Base-by-base conservation (phyloP, 2,329 filamentous ascomycete genomes). In the Cladosporium sp. region DNA sequence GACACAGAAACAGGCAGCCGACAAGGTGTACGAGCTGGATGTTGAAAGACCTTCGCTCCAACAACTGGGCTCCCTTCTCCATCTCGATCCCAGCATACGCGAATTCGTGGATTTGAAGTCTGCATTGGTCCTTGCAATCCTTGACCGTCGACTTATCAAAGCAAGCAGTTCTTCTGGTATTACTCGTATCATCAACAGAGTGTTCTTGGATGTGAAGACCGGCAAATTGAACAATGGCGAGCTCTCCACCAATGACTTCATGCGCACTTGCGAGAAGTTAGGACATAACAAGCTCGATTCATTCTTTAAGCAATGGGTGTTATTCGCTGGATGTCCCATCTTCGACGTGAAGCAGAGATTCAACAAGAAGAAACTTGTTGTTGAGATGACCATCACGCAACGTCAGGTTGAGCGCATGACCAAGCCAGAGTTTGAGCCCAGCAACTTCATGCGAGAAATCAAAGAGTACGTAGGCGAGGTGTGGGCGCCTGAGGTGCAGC, bases 351-450 rank as follows among this genome's bases (percentile, higher is more conserved):
- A 88, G 46, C 93, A 97, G 70, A 87, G 89, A 21, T 99, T 99
- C 80, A 99, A 99, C 76, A 98, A 98, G 81, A 99, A 99, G 81
- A 91, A 96, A 71, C 84, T 98, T 4, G 93, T 94, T 30, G 92
- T 99, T 1, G 93, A 98, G 77, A 91, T 99, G 83, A 90, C 88
- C 11, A 91, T 99, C 69, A 86, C 86, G 59, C 96, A 99, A 77
- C 86, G 87, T 0, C 92, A 90, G 74, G 80, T 79, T 8, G 81
- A 85, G 32, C 83, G 89, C 67, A 79, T 83, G 48, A 82, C 80
- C 18, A 80, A 85, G 79, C 74, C 83, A 78, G 74, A 85, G 76
- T 81, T 96, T 16, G 85, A 89, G 23, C 90, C 90, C 67, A 82
- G 88, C 14, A 88, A 90, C 2, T 98, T 99, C 73, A 85, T 96